A percentile compares a stretch with the other conserved stretches of the same genome.
Conservation (phyloP, 2,329 filamentous ascomycete genomes). For the Samsoniella hepiali region DNA sequence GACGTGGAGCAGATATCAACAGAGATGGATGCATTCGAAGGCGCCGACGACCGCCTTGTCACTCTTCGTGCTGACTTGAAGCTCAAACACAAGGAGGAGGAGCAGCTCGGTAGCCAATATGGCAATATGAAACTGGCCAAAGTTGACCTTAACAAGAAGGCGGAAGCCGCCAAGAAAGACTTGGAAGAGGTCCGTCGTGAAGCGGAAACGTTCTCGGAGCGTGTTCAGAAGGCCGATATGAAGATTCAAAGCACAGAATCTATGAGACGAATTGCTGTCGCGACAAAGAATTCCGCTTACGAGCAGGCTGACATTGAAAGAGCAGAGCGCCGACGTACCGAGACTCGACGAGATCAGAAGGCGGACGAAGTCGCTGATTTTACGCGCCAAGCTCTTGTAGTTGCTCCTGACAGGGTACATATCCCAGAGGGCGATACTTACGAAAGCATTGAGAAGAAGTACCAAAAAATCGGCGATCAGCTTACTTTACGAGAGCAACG, state of each 20-base stretch:
- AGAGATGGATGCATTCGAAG: constrained; percentile 63
- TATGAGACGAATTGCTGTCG: constrained; percentile 51
- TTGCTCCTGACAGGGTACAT: constrained; percentile 55
- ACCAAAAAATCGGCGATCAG: constrained; percentile 54
- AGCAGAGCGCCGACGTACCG: constrained; percentile 42
- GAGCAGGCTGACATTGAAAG: constrained; percentile 48
- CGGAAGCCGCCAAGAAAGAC: constrained; percentile 39
- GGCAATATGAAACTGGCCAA: constrained; percentile 50
- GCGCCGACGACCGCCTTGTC: constrained; percentile 64
- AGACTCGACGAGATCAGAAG: constrained; percentile 47
- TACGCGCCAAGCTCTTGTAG: constrained; percentile 49
- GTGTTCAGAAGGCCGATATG: constrained; percentile 53
- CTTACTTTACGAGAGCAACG: constrained; percentile 54
- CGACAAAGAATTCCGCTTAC: constrained; percentile 60
- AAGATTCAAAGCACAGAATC: constrained; percentile 49
- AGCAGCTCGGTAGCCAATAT: constrained; percentile 53
- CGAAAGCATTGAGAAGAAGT: constrained; percentile 52
- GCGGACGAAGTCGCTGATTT: constrained; percentile 50
- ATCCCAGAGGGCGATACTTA: constrained; percentile 64
- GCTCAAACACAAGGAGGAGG: constrained; percentile 47
- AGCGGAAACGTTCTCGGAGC: constrained; percentile 41
- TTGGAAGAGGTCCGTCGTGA: constrained; percentile 34
- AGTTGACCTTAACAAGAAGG: constrained; percentile 43
- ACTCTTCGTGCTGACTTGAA: constrained; percentile 55
- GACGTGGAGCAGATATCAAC: constrained; percentile 49